These are phyloP conservation scores for Evansstolkia leycettana DNA, from an alignment of 495 filamentous ascomycete genomes.

Conservation along the genomic window DNA sequence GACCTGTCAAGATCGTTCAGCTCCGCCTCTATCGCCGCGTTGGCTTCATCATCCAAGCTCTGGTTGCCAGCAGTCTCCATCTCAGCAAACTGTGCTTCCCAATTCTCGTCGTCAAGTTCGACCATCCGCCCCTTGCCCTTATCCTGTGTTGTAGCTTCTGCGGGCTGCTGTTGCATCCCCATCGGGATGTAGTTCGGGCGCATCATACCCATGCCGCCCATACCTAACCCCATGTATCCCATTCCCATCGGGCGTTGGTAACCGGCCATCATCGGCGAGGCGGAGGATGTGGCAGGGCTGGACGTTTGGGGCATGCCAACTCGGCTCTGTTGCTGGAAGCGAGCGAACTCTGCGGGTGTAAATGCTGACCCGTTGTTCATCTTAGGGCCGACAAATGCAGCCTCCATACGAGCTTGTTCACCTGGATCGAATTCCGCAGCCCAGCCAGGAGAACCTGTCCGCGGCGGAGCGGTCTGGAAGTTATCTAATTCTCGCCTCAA, in stretches of 20 bases:
- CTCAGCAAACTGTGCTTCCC: conserved; percentile 91
- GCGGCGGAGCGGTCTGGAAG: conserved; percentile 42
- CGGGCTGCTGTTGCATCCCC: conserved; percentile 28
- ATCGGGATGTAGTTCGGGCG: conserved; percentile 19
- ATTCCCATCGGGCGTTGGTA: conserved; percentile 54
- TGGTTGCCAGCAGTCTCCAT: conserved; percentile 62
- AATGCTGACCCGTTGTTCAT: conserved; percentile 47
- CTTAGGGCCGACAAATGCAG: conserved; percentile 52
- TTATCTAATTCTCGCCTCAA: conserved; percentile 53
- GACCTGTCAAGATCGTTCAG: conserved; percentile 83
- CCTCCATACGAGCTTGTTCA: conserved; percentile 67
- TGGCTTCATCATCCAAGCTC: conserved; percentile 55
- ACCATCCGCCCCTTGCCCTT: conserved; percentile 89
- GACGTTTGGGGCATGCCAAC: conserved; percentile 42
- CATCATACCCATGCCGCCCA: conserved; percentile 34
- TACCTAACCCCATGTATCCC: conserved; percentile 40
- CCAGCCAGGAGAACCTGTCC: conserved; percentile 51
- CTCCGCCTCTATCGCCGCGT: conserved; percentile 73
- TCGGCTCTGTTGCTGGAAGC: conserved; percentile 62
- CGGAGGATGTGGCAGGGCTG: conserved; percentile 35
- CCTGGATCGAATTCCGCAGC: conserved; percentile 56
- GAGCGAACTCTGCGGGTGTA: conserved; percentile 72
- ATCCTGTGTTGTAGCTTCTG: conserved; percentile 34
- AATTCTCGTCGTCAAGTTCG: conserved; percentile 84
- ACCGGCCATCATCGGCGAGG: conserved; percentile 36